phyloP scores from a whole-genome alignment of 139 green algal genomes.

The Chlamydomonas urium region DNA sequence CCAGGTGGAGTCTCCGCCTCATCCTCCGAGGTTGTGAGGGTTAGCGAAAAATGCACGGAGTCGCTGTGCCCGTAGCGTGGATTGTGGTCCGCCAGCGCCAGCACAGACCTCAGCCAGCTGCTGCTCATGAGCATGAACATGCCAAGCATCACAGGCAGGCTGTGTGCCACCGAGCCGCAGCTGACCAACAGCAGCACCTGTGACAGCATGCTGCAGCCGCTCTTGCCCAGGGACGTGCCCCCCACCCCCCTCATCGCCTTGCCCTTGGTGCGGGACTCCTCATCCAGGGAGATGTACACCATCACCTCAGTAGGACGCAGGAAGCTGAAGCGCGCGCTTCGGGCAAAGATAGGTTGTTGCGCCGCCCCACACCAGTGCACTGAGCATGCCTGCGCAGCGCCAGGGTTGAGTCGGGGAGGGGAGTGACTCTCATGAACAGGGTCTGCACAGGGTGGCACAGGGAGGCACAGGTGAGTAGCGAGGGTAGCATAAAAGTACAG shows the following conservation, averaged over 20 bases:
- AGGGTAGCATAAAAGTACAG: too few species aligned
- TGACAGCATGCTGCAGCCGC: slow-evolving; percentile 38
- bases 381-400: too few species aligned
- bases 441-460: slow-evolving; percentile 30
- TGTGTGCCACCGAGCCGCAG: slow-evolving; percentile 58
- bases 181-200: slow-evolving; percentile 58
- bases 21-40: too few species aligned
- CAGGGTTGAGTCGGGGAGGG: too few species aligned
- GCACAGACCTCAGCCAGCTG: slow-evolving; percentile 43
- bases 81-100: neutral
- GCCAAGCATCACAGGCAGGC: slow-evolving; percentile 67
- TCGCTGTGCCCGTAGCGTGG: too few species aligned
- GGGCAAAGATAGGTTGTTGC: slow-evolving; percentile 77
- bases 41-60: too few species aligned
- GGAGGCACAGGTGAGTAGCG: too few species aligned
- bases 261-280: slow-evolving; percentile 76
- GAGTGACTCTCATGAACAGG: too few species aligned
- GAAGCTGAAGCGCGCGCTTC: slow-evolving; percentile 84
- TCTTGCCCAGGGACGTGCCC: too few species aligned
- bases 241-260: too few species aligned
- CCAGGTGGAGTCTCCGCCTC: too few species aligned
- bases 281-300: slow-evolving; percentile 70
- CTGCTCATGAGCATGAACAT: slow-evolving; percentile 68
- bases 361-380: slow-evolving; percentile 60
- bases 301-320: slow-evolving; percentile 96